phyloP scores from a whole-genome alignment of 768 basidiomycete species.

The Pleurotus cornucopiae region DNA sequence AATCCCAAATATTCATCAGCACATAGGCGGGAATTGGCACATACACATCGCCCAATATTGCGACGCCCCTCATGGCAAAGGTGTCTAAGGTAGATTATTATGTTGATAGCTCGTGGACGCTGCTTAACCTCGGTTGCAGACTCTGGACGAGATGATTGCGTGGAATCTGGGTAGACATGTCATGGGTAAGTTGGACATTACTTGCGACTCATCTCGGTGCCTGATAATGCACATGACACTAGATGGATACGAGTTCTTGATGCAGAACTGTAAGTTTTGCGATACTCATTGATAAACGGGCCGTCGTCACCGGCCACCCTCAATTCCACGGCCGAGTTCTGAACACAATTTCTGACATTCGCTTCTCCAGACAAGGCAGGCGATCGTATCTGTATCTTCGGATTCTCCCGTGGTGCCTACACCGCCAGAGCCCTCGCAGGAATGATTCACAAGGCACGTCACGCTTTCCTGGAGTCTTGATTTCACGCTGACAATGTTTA shows the following conservation, averaged over 20 bases:
- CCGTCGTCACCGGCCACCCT: neutral
- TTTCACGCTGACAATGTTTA: too few relatives aligned
- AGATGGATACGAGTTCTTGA: slow-evolving; percentile 55
- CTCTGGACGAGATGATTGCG: slow-evolving; percentile 39
- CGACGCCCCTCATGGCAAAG: slow-evolving; percentile 38
- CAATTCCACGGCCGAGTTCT: too few relatives aligned
- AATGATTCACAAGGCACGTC: slow-evolving; percentile 45
- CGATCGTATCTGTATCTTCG: slow-evolving; percentile 60
- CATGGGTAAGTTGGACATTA: slow-evolving; percentile 28
- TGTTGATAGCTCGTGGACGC: neutral
- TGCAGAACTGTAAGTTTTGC: slow-evolving; percentile 46
- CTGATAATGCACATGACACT: slow-evolving; percentile 11
- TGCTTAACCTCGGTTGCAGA: slow-evolving; percentile 15
- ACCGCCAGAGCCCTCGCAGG: slow-evolving; percentile 50
- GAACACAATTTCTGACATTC: neutral
- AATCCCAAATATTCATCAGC: neutral
- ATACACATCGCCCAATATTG: slow-evolving; percentile 38
- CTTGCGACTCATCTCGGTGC: neutral
- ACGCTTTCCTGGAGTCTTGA: too few relatives aligned
- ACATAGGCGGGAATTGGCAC: slow-evolving; percentile 51
- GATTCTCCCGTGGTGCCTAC: slow-evolving; percentile 63
- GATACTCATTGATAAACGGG: neutral
- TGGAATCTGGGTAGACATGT: slow-evolving; percentile 51
- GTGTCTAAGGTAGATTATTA: slow-evolving; percentile 31
- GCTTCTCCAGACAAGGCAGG: slow-evolving; percentile 31